Base-by-base conservation (phyloP, 2,329 filamentous ascomycete genomes). In the Sarocladium brachiariae region DNA sequence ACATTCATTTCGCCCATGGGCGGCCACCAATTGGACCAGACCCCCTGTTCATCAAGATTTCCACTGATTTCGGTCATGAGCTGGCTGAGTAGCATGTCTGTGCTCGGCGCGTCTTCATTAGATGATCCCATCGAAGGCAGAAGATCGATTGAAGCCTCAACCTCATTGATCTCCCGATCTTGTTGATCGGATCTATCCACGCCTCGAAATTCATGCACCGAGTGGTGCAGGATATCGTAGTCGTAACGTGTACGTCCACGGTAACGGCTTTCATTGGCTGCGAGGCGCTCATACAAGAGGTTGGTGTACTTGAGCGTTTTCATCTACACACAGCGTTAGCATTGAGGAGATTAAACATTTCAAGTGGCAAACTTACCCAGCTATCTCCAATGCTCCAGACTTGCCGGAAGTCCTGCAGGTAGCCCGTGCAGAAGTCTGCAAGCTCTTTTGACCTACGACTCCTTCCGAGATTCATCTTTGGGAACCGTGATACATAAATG, bases 401-500 rank as follows among this genome's bases (percentile, higher is more conserved):
- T 23, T 58, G 52, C 0, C 60, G 57, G 31, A 63, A 62, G 43
- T 58, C 55, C 8, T 58, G 52, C 30, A 64, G 50, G 41, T 64
- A 64, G 9, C 58, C 54, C 16, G 61, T 50, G 24, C 60, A 61
- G 50, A 58, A 56, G 5, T 58, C 52, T 47, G 61, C 53, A 16
- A 52, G 51, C 38, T 55, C 52, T 13, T 57, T 53, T 3, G 60
- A 57, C 4, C 48, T 51, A 1, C 54, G 54, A 46, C 64, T 68
- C 11, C 65, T 55, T 1, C 61, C 58, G 1, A 68, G 54, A 52
- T 72, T 73, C 65, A 73, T 73, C 2, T 59, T 59, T 0, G 71
- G 71, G 23, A 72, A 74, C 3, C 58, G 50, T 3, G 59, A 61
- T 2, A 69, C 60, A 51, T 73, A 73, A 0, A 70, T 53, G 23